A percentile compares a stretch with the other conserved stretches of the same genome.
These are phyloP conservation scores for Orbilia ellipsospora DNA, from an alignment of 2,329 filamentous ascomycete species.

Conservation along the genomic window DNA sequence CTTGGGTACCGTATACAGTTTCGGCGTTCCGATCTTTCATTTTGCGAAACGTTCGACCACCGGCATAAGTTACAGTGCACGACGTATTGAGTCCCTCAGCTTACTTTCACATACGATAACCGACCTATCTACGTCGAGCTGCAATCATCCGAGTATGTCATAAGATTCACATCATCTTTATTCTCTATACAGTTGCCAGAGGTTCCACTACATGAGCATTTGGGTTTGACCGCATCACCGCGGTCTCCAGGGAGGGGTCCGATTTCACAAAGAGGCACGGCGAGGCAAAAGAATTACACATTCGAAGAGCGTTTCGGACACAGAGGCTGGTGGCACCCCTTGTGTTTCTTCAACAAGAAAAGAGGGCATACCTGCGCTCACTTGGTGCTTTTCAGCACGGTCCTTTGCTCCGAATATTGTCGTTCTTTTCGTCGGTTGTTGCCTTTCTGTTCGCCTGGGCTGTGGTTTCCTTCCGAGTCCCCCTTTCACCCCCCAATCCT, in stretches of 20 bases:
- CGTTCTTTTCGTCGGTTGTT: conserved; percentile 44
- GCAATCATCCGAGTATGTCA: conserved; percentile 55
- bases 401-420: conserved; percentile 47
- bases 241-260: conserved; percentile 42
- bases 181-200: conserved; percentile 19
- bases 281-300: conserved; percentile 38
- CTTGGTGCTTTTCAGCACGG: conserved; percentile 34
- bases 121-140: conserved; percentile 39
- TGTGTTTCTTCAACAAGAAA: conserved; percentile 39
- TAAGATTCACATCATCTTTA: conserved; percentile 41
- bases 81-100: conserved; percentile 12
- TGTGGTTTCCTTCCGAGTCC: conserved; percentile 43
- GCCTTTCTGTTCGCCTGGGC: conserved; percentile 46
- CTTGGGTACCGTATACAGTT: conserved; percentile 11
- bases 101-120: conserved; percentile 36
- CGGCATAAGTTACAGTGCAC: conserved; percentile 49
- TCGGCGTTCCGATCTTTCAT: conserved; percentile 13
- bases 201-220: conserved; percentile 39
- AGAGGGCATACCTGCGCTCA: conserved; percentile 33
- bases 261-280: conserved; percentile 46
- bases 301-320: conserved; percentile 38
- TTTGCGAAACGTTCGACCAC: conserved; percentile 53
- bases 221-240: conserved; percentile 40
- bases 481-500: conserved; percentile 30
- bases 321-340: conserved; percentile 38